Evolutionary conservation across 805 yeast genomes (phyloP).

Genomic region (Saturnispora besseyi): DNA sequence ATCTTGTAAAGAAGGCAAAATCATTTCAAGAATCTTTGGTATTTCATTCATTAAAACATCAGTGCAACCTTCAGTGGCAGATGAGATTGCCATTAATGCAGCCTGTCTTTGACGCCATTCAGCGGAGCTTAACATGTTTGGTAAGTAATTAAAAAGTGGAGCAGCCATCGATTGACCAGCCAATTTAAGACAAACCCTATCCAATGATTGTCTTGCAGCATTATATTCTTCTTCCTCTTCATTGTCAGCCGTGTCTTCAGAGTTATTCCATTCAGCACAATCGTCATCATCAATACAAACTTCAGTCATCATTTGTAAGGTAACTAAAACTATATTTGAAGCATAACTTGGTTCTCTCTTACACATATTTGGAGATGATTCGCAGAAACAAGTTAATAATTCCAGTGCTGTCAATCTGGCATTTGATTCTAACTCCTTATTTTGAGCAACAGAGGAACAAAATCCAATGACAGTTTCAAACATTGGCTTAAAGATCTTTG

Average conservation of each 20-base stretch:
- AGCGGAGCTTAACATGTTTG: conserved; percentile 65
- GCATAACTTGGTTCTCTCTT: conserved; percentile 67
- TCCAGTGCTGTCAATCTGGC: conserved; percentile 86
- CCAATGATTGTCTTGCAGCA: conserved; percentile 92
- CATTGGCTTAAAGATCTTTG: conserved; percentile 88
- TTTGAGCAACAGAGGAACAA: conserved; percentile 73
- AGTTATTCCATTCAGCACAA: conserved; percentile 65
- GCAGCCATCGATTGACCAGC: conserved; percentile 79
- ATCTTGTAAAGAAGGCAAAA: conserved; percentile 77
- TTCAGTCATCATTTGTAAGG: conserved; percentile 83
- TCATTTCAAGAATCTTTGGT: conserved; percentile 72
- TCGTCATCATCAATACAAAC: conserved; percentile 79
- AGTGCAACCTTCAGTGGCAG: conserved; percentile 96
- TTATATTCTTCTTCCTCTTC: conserved; percentile 75
- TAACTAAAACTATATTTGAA: conserved; percentile 58
- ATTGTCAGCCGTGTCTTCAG: conserved; percentile 66
- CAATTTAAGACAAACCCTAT: conserved; percentile 75
- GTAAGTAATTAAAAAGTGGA: conserved; percentile 79
- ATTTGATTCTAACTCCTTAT: conserved; percentile 66
- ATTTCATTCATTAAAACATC: conserved; percentile 79
- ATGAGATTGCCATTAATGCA: conserved; percentile 90
- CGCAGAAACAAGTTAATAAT: conserved; percentile 81
- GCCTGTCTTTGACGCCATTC: conserved; percentile 96
- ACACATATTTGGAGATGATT: conserved; percentile 93
- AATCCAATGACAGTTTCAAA: conserved; percentile 83